A percentile compares a stretch with the other conserved stretches of the same genome.
phyloP scores from a whole-genome alignment of 2,329 filamentous ascomycete species.

The Cercospora citrullina region DNA sequence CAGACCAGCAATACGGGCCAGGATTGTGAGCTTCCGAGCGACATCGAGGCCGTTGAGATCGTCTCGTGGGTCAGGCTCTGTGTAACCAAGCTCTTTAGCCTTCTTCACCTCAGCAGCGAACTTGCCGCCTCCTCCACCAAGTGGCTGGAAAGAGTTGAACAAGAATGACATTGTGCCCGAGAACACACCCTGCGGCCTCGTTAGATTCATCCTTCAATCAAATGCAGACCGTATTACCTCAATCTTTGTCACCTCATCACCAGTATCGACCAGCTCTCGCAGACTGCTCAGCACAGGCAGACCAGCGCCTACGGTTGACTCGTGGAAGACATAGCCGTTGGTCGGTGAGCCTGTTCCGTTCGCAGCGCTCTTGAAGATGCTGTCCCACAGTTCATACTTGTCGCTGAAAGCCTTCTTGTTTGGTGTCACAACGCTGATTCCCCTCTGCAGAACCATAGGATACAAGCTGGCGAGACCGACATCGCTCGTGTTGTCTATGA shows the following conservation, averaged over 20 bases:
- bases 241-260: constrained; percentile 86
- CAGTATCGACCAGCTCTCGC: constrained; percentile 90
- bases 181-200: constrained; percentile 67
- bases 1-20: constrained; percentile 81
- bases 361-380: constrained; percentile 75
- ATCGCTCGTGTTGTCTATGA: constrained; percentile 95
- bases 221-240: constrained; percentile 52
- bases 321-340: constrained; percentile 84
- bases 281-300: constrained; percentile 91
- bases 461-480: constrained; percentile 82
- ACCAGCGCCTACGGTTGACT: constrained; percentile 90
- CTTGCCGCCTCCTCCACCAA: constrained; percentile 69
- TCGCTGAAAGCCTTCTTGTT: constrained; percentile 98
- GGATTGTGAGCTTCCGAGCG: constrained; percentile 92
- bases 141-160: constrained; percentile 94
- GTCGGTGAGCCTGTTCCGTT: constrained; percentile 53
- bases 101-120: constrained; percentile 92
- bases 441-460: constrained; percentile 74
- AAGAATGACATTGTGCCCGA: constrained; percentile 97
- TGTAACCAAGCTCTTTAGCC: constrained; percentile 91
- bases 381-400: constrained; percentile 76
- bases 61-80: constrained; percentile 82
- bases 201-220: background rate
- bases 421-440: constrained; percentile 89
- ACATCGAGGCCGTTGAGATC: constrained; percentile 87